Base-by-base conservation (phyloP, 139 green algal genomes). In the Chlorella vulgaris region DNA sequence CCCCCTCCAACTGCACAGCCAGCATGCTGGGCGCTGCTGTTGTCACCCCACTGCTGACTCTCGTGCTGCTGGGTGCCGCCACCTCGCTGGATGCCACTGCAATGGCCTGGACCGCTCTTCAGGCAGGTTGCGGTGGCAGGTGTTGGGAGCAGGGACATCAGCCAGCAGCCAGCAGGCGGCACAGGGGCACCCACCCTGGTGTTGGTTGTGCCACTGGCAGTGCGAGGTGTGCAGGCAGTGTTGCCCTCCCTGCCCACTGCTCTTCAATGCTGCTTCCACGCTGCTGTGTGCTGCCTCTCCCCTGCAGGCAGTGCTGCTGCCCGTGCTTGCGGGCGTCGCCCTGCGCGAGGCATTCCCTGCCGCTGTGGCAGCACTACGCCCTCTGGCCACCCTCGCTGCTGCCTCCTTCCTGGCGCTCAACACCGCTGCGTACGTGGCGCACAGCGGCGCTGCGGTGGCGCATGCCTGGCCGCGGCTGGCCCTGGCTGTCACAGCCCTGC, bases 251-350 rank as follows among this genome's bases (percentile, higher is more conserved):
- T 19, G 18, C 2, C n/a, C 2, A 28, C 2, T 40, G 18, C 2
- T 35, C n/a, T 7, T 40, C 10, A 35, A 28, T 53, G 26, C 40
- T 75, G 5, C 67, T 7, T 36, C 15, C 3, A 19, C 4, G 8
- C 33, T 28, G 60, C 8, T 67, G 28, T 28, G 8, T 35, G 29
- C 29, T 40, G 7, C 31, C 3, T 93, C 83, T 58, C 93, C 90
- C 0, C 26, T 91, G 0, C 90, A 96, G 87, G 91, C 96, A 33
- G 93, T 97, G 36, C 81, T 97, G 69, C 77, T 89, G 28, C 94
- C 94, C 6, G 89, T 96, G 5, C 40, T 93, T 28, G 47, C 89
- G 0, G 94, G 94, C 21, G 83, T 73, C 3, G 81, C 85, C 31
- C 35, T 93, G 28, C 93, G 93, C 76, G 83, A 85, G 53, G 24